These are phyloP conservation scores for Funneliformis mosseae DNA, from an alignment of 192 early-diverging fungal genomes.

Conservation along the genomic window DNA sequence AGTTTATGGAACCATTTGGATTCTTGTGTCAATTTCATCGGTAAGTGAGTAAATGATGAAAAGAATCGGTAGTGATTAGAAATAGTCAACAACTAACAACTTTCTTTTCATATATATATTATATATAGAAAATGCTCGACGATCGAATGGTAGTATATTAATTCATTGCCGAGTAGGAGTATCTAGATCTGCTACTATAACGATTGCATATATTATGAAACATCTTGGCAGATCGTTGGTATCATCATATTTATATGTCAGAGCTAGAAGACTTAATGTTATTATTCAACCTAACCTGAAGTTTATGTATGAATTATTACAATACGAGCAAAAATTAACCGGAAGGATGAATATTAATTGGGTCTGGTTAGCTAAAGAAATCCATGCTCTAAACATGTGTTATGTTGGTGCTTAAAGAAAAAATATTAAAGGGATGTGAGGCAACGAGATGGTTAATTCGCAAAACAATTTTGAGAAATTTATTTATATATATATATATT, in stretches of 20 bases:
- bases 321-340: slow-evolving; percentile 54
- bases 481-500: too few species aligned
- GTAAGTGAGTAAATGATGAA: slow-evolving; percentile 36
- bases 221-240: slow-evolving; percentile 52
- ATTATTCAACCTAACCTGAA: slow-evolving; percentile 67
- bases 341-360: slow-evolving; percentile 50
- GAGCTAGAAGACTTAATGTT: slow-evolving; percentile 61
- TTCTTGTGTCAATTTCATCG: slow-evolving; percentile 52
- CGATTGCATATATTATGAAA: slow-evolving; percentile 60
- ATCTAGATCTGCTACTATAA: slow-evolving; percentile 59
- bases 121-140: slow-evolving; percentile 49
- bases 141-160: slow-evolving; percentile 40
- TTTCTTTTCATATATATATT: not conserved
- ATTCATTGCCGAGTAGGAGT: slow-evolving; percentile 67
- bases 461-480: too few species aligned
- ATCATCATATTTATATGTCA: slow-evolving; percentile 58
- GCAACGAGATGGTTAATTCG: too few species aligned
- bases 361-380: slow-evolving; percentile 52
- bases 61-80: not conserved
- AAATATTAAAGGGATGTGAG: too few species aligned
- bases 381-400: slow-evolving; percentile 59
- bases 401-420: slow-evolving; percentile 45
- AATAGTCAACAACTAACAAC: not conserved
- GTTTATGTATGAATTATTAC: slow-evolving; percentile 66
- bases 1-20: slow-evolving; percentile 53